These are phyloP conservation scores for Vicia villosa DNA, from an alignment of 306 rosid species.

Conservation along the genomic window DNA sequence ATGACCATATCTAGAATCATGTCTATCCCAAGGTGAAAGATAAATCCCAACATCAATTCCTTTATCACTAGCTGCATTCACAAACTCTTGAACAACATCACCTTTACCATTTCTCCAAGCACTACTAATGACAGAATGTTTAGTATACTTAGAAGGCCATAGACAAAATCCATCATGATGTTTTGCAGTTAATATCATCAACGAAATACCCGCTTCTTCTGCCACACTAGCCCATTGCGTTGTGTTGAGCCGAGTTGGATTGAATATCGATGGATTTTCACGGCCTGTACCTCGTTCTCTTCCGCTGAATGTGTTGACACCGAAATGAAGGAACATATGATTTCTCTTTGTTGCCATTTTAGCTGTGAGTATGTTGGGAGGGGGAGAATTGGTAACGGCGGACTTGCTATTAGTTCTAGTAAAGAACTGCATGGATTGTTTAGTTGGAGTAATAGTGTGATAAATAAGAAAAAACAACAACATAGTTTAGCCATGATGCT, in stretches of 20 bases:
- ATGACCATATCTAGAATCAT: slow-evolving; percentile 71
- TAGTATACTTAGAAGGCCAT: slow-evolving; percentile 93
- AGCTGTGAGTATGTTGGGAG: slow-evolving; percentile 81
- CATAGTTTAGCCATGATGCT: slow-evolving; percentile 46
- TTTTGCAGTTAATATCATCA: slow-evolving; percentile 81
- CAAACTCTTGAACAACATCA: slow-evolving; percentile 71
- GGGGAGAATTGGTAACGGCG: slow-evolving; percentile 85
- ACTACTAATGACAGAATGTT: slow-evolving; percentile 66
- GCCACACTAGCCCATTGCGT: slow-evolving; percentile 76
- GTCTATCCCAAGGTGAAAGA: slow-evolving; percentile 92
- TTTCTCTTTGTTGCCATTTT: slow-evolving; percentile 95
- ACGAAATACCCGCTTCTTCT: slow-evolving; percentile 64
- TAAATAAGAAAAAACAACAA: slow-evolving; percentile 34
- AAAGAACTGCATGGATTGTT: slow-evolving; percentile 19
- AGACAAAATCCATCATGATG: slow-evolving; percentile 96
- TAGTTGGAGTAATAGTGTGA: slow-evolving; percentile 36
- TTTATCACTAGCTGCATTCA: slow-evolving; percentile 49
- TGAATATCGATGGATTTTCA: slow-evolving; percentile 68
- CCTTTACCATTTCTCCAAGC: slow-evolving; percentile 75
- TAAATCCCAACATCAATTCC: slow-evolving; percentile 77
- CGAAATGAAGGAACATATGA: slow-evolving; percentile 92
- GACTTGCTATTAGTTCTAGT: slow-evolving; percentile 48
- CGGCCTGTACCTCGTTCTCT: slow-evolving; percentile 85
- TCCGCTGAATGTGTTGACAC: slow-evolving; percentile 83
- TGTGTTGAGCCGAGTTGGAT: slow-evolving; percentile 59